Evolutionary conservation across 2,329 filamentous ascomycete species (phyloP).

Genomic region (Lecanicillium sp.): DNA sequence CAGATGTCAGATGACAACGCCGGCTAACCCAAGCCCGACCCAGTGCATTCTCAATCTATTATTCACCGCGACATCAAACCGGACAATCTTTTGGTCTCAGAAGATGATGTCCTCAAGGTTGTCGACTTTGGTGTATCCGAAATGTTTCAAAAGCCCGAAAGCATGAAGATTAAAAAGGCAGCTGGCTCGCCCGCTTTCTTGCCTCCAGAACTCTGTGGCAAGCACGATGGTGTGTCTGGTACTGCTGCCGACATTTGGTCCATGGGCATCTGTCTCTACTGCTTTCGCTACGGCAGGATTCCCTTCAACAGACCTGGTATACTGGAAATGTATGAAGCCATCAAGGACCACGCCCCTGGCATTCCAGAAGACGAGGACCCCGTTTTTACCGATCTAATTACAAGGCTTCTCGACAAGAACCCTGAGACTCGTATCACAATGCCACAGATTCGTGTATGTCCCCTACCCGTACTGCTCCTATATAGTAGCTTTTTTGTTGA

Average conservation of each 20-base stretch:
- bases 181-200: conserved; percentile 93
- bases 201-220: conserved; percentile 83
- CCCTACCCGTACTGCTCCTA: background rate
- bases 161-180: conserved; percentile 89
- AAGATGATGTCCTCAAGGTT: conserved; percentile 90
- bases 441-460: conserved; percentile 66
- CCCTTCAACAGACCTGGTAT: conserved; percentile 76
- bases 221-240: conserved; percentile 80
- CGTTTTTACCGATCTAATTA: conserved; percentile 67
- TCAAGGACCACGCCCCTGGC: conserved; percentile 59
- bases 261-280: conserved; percentile 94
- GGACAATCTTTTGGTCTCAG: conserved; percentile 84
- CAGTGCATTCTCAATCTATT: conserved; percentile 87
- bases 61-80: conserved; percentile 97
- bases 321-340: conserved; percentile 82
- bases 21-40: conserved; percentile 10
- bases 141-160: conserved; percentile 80
- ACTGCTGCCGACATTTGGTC: conserved; percentile 95
- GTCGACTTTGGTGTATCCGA: conserved; percentile 99
- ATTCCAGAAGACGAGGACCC: conserved; percentile 57
- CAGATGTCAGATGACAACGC: background rate
- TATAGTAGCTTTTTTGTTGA: too few species aligned
- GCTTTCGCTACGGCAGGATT: conserved; percentile 78
- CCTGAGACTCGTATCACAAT: conserved; percentile 77
- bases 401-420: conserved; percentile 72